Evolutionary conservation across 31 red algal species (phyloP), one percentile per base, ranked within the genome.

Genomic region (Endocladia muricata): DNA sequence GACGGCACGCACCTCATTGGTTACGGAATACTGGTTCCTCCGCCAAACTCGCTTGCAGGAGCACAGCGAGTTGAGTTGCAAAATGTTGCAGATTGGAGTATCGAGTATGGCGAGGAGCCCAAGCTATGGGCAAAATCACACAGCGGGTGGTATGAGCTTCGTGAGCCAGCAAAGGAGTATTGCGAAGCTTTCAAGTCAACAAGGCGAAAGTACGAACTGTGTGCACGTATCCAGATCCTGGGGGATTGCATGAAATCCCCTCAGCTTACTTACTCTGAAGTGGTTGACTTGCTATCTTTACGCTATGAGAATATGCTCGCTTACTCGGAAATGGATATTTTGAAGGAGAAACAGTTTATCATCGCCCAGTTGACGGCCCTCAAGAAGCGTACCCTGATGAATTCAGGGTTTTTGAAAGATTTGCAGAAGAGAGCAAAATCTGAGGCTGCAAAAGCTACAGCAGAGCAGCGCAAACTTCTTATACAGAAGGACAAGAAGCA

Each of bases 81-180:
- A 21, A 44, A 60, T 39, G 72, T 94, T 11, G 63, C 49, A 55
- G 84, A 94, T 36, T 94, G 91, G 91, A 36, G 49, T 19, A 89
- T 94, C 48, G 91, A 89, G 70, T 94, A 88, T 89, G 83, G 83
- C 1, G 43, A 41, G 22, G 55, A 62, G 15, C 83, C 84, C 4
- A 87, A 83, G 42, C 52, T 94, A 33, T 94, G 91, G 91, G 68
- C 84, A 2, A 81, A 83, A 42, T 82, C 91, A 5, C 55, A 59
- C 8, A 32, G 52, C 19, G 81, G 66, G 19, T 94, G 91, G 91
- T 94, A 94, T 65, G 76, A 87, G 36, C 41, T 94, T 54, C 66
- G 66, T 8, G 68, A 73, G 28, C 78, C 84, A 31, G 78, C 78
- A 34, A 19, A 63, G 2, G 91, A 84, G 25, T 94, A 94, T 71